Base-by-base conservation (phyloP, 257 asterid species). In the Petunia axillaris region DNA sequence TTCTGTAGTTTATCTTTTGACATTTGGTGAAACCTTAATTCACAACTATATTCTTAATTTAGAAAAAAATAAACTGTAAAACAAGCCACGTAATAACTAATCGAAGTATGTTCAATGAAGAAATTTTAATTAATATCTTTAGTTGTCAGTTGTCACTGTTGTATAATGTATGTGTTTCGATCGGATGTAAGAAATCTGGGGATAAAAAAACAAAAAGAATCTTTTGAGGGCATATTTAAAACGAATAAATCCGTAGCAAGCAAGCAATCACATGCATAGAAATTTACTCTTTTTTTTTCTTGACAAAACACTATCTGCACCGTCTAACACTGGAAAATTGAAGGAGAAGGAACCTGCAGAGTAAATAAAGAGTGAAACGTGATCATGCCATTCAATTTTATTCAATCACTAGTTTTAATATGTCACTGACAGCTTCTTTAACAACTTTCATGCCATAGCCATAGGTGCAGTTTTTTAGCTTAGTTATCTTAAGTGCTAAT, bases 231-330 rank as follows among this genome's bases (percentile, higher is more conserved):
- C 48, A 39, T 6, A 64, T 35, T 64, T 64, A 64, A 64, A 9
- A 43, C 35, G 73, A 39, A 64, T 10, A 38, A 64, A 41, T 64
- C 48, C 73, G 39, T 64, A 64, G 39, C 36, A 64, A 64, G 73
- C 73, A 64, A 64, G 73, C 73, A 64, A 64, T 38, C 48, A 64
- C 73, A 64, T 64, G 73, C 73, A 64, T 6, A 36, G 43, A 64
- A 52, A 64, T n/a, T 36, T 36, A 64, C n/a, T 2, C 48, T 64
- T 5, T 38, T 64, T 38, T 2, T 64, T 64, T 59, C 25, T 43
- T 64, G 73, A 64, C 73, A 36, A 52, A 52, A 10, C 57, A 52
- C 11, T 52, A 52, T 52, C 57, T 52, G 57, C 57, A 52, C 57
- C 57, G 57, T 52, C 57, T 52, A 52, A 52, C 15, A 8, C 5